Conservation (phyloP, 192 early-diverging fungal genomes). For the Backusella tarrabulga region DNA sequence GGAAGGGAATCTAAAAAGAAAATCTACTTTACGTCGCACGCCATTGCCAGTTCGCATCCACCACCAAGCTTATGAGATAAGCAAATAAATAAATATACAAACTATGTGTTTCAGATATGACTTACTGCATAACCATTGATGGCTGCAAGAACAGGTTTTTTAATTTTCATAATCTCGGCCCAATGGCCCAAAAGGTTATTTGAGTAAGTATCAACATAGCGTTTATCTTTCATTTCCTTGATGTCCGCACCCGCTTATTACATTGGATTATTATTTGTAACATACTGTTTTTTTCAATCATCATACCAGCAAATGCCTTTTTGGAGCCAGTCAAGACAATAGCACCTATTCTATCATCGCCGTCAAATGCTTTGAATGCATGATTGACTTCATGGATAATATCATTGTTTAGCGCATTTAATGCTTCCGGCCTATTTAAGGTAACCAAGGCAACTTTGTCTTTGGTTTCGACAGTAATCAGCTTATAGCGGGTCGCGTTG, state of each 20-base stretch:
- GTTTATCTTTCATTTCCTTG: conserved; percentile 93
- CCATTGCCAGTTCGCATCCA: conserved; percentile 99
- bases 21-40: conserved; percentile 65
- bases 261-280: neutral
- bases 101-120: neutral
- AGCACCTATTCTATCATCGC: conserved; percentile 75
- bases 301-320: conserved; percentile 89
- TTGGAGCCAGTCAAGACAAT: conserved; percentile 94
- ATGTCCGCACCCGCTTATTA: conserved; percentile 89
- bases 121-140: conserved; percentile 94
- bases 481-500: neutral
- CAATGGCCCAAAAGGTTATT: conserved; percentile 92
- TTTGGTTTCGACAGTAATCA: neutral
- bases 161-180: conserved; percentile 84
- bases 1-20: neutral
- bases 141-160: conserved; percentile 96
- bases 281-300: neutral
- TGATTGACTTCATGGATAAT: conserved; percentile 87
- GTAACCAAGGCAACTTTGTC: neutral
- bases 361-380: conserved; percentile 75
- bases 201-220: conserved; percentile 86
- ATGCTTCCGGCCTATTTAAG: neutral
- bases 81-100: neutral
- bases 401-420: conserved; percentile 8
- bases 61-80: conserved; percentile 73